phyloP scores from a whole-genome alignment of 1,139 yeast species.

The Suhomyces kunorum region DNA sequence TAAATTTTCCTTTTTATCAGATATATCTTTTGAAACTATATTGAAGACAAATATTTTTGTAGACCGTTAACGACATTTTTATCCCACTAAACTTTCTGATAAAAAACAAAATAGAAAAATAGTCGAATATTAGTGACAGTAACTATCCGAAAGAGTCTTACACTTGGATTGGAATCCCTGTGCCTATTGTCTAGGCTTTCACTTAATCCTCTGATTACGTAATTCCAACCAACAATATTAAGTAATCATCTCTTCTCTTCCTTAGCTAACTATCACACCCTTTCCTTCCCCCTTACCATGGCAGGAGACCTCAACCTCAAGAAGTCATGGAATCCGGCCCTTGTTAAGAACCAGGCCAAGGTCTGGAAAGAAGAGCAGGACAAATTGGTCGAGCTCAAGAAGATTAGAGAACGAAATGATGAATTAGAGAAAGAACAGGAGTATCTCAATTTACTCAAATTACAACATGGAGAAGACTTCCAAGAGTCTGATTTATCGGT shows the following conservation, averaged over 20 bases:
- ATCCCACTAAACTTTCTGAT: too few species aligned
- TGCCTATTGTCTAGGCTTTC: background rate
- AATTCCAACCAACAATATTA: too few species aligned
- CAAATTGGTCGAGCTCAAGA: constrained; percentile 67
- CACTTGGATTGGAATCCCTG: too few species aligned
- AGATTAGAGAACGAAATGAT: constrained; percentile 61
- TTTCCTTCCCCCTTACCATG: constrained; percentile 24
- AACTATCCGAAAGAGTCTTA: too few species aligned
- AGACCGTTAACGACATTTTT: too few species aligned
- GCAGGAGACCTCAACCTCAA: constrained; percentile 86
- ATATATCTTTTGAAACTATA: too few species aligned
- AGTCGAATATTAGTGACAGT: too few species aligned
- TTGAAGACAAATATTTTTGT: too few species aligned
- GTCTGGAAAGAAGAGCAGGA: constrained; percentile 86
- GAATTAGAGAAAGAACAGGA: constrained; percentile 70
- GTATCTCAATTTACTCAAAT: constrained; percentile 54
- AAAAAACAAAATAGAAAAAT: too few species aligned
- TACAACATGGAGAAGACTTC: constrained; percentile 48
- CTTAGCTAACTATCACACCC: background rate
- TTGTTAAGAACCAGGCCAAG: constrained; percentile 79
- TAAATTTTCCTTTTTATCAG: too few species aligned
- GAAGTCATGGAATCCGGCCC: constrained; percentile 95
- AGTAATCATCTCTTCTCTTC: background rate
- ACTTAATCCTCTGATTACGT: background rate
- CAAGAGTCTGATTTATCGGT: constrained; percentile 30